phyloP scores from a whole-genome alignment of 371 early-diverging fungal species.

The Mucor plumbeus region DNA sequence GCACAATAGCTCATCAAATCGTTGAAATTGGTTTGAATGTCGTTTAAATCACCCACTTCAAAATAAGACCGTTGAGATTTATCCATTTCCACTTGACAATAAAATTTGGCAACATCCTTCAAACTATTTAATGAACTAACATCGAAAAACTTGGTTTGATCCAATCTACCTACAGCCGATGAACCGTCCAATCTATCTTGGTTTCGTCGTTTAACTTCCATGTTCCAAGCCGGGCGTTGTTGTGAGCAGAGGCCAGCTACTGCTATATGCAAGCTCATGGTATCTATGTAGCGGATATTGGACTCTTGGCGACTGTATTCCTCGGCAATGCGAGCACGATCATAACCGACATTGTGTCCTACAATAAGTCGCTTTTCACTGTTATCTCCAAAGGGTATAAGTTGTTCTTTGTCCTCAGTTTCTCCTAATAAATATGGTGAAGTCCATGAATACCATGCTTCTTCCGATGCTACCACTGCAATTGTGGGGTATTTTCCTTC shows the following conservation, averaged over 20 bases:
- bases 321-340: slow-evolving; percentile 87
- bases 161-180: slow-evolving; percentile 24
- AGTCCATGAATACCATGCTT: slow-evolving; percentile 93
- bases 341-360: slow-evolving; percentile 94
- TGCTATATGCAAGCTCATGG: slow-evolving; percentile 94
- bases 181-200: slow-evolving; percentile 29
- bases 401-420: slow-evolving; percentile 43
- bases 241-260: slow-evolving; percentile 90
- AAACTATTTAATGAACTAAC: slow-evolving; percentile 83
- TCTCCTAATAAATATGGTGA: slow-evolving; percentile 71
- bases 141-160: slow-evolving; percentile 58
- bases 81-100: slow-evolving; percentile 75
- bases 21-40: slow-evolving; percentile 65
- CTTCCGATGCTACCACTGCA: slow-evolving; percentile 79
- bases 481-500: slow-evolving; percentile 78
- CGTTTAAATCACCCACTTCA: slow-evolving; percentile 60
- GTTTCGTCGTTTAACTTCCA: slow-evolving; percentile 59
- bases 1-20: slow-evolving; percentile 87
- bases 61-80: slow-evolving; percentile 80
- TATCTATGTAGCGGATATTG: slow-evolving; percentile 81
- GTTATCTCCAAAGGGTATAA: slow-evolving; percentile 69
- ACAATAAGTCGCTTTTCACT: slow-evolving; percentile 64
- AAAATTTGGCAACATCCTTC: slow-evolving; percentile 77
- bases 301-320: slow-evolving; percentile 73
- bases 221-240: slow-evolving; percentile 85